These are phyloP conservation scores for Magnusiomyces magnusii DNA, from an alignment of 1,139 yeast species.

Conservation along the genomic window DNA sequence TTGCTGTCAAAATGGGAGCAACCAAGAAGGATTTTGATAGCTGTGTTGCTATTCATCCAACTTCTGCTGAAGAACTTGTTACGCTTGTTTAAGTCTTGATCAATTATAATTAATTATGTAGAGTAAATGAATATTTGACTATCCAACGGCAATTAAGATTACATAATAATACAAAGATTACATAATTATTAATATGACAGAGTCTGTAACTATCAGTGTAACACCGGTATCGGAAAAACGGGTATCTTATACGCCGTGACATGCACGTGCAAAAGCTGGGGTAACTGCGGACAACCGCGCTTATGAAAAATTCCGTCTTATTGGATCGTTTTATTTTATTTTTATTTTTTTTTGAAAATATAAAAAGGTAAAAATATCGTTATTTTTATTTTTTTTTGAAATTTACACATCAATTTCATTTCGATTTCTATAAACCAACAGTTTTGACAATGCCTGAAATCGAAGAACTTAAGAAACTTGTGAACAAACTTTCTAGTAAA, in stretches of 20 bases:
- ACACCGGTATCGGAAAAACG: not conserved
- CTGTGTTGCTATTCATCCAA: conserved; percentile 98
- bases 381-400: not conserved
- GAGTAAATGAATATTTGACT: too few relatives aligned
- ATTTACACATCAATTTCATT: not conserved
- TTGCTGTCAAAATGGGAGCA: conserved; percentile 89
- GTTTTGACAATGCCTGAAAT: conserved; percentile 29
- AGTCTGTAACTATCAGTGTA: not conserved
- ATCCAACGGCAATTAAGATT: not conserved
- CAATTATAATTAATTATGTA: not conserved
- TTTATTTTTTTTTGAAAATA: too few relatives aligned
- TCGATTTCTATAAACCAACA: not conserved
- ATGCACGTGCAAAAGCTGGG: not conserved
- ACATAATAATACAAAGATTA: too few relatives aligned
- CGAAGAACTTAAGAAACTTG: conserved; percentile 35
- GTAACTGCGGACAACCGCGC: not conserved
- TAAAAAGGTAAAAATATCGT: too few relatives aligned
- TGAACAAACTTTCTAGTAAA: conserved; percentile 57
- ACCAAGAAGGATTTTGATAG: conserved; percentile 91
- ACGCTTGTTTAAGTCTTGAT: conserved; percentile 36
- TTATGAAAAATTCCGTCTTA: not conserved
- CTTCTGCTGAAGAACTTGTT: conserved; percentile 95
- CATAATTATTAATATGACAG: too few relatives aligned
- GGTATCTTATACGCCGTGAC: not conserved
- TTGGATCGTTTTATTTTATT: not conserved